phyloP scores from a whole-genome alignment of 1,139 yeast genomes.

The Taphrina communis region DNA sequence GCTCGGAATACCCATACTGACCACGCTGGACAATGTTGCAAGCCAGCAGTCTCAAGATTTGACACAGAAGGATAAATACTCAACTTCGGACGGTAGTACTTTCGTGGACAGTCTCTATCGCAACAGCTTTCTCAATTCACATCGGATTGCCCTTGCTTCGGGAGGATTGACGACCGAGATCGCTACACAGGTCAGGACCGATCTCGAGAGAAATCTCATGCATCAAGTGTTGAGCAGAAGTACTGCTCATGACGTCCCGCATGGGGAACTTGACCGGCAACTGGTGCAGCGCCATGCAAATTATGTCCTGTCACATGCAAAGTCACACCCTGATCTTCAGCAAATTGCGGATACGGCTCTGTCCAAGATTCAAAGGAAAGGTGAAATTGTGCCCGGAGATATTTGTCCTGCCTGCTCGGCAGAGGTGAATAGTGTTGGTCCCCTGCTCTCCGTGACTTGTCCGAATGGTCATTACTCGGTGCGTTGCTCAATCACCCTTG shows the following conservation, averaged over 20 bases:
- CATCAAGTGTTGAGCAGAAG: not conserved
- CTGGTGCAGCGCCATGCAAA: not conserved
- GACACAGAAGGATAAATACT: not conserved
- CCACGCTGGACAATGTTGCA: constrained; percentile 1
- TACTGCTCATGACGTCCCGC: not conserved
- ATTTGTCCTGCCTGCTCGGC: constrained; percentile 26
- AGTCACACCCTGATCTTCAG: not conserved
- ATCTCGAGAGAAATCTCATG: not conserved
- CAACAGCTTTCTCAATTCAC: not conserved
- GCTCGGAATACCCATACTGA: not conserved
- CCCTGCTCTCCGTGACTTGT: not conserved
- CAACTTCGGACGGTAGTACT: not conserved
- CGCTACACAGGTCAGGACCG: not conserved
- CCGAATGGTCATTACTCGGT: constrained; percentile 12
- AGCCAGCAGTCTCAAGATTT: not conserved
- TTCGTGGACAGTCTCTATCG: constrained; percentile 5
- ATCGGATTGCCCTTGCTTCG: constrained; percentile 13
- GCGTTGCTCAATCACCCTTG: constrained; percentile 26
- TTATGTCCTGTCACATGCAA: not conserved
- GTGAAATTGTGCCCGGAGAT: not conserved
- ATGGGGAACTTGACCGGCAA: not conserved
- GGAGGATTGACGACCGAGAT: not conserved
- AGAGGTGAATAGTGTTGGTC: not conserved
- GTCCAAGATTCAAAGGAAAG: not conserved
- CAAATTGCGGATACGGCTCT: not conserved